These are phyloP conservation scores for Pseudoneurospora amorphoporcata DNA, from an alignment of 495 filamentous ascomycete genomes.

Conservation along the genomic window DNA sequence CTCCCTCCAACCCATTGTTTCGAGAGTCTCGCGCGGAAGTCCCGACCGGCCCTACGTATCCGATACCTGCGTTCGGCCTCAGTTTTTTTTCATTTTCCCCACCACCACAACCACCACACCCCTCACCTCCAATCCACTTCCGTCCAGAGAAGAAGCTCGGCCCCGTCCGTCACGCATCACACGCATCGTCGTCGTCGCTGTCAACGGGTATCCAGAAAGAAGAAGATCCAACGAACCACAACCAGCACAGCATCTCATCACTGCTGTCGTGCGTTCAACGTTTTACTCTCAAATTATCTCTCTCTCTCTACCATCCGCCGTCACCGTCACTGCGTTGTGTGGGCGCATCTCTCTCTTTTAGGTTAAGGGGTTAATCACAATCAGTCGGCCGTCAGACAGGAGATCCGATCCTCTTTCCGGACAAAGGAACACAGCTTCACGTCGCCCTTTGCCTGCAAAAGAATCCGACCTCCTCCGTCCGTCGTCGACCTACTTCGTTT, in stretches of 20 bases:
- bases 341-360: constrained; percentile 32
- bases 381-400: constrained; percentile 20
- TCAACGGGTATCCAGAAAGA: constrained; percentile 5
- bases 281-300: constrained; percentile 4
- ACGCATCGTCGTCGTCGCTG: background rate
- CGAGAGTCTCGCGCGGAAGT: constrained; percentile 36
- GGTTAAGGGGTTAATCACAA: constrained; percentile 18
- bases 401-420: constrained; percentile 21
- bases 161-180: background rate
- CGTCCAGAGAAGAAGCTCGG: constrained; percentile 1
- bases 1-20: constrained; percentile 36
- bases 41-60: constrained; percentile 38
- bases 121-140: constrained; percentile 15
- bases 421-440: constrained; percentile 19
- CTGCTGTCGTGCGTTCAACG: constrained; percentile 20
- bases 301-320: background rate
- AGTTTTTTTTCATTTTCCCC: constrained; percentile 24
- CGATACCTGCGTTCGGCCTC: constrained; percentile 29
- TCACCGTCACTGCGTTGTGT: constrained; percentile 20
- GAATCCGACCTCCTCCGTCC: constrained; percentile 24
- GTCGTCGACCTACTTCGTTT: constrained; percentile 18
- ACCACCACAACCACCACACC: constrained; percentile 17
- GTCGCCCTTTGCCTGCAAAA: constrained; percentile 20
- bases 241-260: constrained; percentile 22
- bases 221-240: constrained; percentile 14